Conservation (phyloP, 352 stramenopile genomes). For the Phytophthora foliorum region DNA sequence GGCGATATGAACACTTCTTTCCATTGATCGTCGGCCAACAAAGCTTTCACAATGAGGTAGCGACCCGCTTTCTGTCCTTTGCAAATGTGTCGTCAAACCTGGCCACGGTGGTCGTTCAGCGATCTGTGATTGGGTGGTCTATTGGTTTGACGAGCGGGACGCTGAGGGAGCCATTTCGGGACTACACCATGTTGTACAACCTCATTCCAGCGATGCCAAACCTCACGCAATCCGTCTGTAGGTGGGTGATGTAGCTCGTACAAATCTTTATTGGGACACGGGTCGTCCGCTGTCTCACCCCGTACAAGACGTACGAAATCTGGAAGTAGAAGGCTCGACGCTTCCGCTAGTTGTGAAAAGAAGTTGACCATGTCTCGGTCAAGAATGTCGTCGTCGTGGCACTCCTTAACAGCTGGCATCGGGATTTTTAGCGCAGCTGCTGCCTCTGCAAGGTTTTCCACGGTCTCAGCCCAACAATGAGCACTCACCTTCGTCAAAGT, state of each 20-base stretch:
- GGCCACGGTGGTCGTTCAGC: not conserved
- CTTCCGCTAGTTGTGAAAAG: not conserved
- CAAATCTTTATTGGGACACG: not conserved
- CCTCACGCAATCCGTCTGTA: not conserved
- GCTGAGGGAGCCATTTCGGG: not conserved
- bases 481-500: not conserved
- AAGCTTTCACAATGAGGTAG: not conserved
- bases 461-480: not conserved
- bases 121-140: slow-evolving; percentile 1
- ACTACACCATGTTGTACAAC: not conserved
- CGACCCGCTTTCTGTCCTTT: not conserved
- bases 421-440: not conserved
- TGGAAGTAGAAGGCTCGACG: not conserved
- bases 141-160: not conserved
- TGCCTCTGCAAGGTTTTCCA: not conserved
- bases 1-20: not conserved
- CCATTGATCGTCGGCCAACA: not conserved
- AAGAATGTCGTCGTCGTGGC: not conserved
- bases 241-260: not conserved
- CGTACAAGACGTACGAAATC: not conserved
- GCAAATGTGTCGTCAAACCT: not conserved
- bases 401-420: not conserved
- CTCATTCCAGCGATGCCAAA: slow-evolving; percentile 1
- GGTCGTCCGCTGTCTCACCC: not conserved
- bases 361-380: not conserved